phyloP scores from a whole-genome alignment of 176 grass and related monocot genomes.

The Lolium multiflorum region DNA sequence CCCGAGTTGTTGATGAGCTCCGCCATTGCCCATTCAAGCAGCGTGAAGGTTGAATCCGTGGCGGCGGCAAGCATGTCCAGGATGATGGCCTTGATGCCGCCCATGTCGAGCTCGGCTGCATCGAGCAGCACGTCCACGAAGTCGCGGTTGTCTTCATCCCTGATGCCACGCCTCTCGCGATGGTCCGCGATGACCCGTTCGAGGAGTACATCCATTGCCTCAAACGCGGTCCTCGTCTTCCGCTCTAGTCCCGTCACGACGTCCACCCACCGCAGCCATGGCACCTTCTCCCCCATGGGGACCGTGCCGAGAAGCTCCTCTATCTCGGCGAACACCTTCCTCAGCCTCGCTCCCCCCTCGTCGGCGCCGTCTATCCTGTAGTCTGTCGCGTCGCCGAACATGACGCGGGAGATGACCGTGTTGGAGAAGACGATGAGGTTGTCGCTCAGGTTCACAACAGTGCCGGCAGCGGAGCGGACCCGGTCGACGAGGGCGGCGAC shows the following conservation, averaged over 20 bases:
- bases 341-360: neutral
- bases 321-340: slow-evolving; percentile 16
- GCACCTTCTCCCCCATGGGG: neutral
- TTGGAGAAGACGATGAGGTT: slow-evolving; percentile 8
- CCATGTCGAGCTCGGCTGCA: neutral
- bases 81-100: slow-evolving; percentile 6
- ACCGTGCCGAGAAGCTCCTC: slow-evolving; percentile 22
- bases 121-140: neutral
- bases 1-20: slow-evolving; percentile 46
- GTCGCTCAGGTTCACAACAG: slow-evolving; percentile 13
- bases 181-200: slow-evolving; percentile 5
- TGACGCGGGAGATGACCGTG: slow-evolving; percentile 5
- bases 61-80: slow-evolving; percentile 7
- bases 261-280: slow-evolving; percentile 19
- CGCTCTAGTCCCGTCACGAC: neutral
- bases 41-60: slow-evolving; percentile 8
- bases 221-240: slow-evolving; percentile 1
- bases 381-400: slow-evolving; percentile 30
- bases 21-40: slow-evolving; percentile 48
- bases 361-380: neutral
- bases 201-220: neutral
- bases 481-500: neutral
- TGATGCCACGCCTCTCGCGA: neutral
- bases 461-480: neutral
- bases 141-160: neutral